Conservation (phyloP, 441 rosid genomes). For the Bruguiera hainesii region DNA sequence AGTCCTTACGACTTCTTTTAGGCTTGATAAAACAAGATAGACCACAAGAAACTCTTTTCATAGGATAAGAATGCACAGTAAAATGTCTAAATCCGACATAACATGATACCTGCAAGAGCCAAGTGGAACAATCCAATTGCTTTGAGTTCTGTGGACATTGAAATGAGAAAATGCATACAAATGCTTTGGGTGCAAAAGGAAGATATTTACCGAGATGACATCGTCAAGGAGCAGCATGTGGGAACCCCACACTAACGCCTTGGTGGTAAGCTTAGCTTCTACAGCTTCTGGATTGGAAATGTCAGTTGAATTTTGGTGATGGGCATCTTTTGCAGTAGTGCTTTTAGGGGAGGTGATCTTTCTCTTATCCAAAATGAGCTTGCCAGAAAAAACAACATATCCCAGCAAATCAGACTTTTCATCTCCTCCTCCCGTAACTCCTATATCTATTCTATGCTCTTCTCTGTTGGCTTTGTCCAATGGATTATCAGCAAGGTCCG, state of each 20-base stretch:
- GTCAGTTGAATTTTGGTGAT: conserved; percentile 46
- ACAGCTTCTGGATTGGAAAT: conserved; percentile 46
- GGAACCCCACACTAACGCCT: conserved; percentile 84
- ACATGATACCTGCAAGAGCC: conserved; percentile 65
- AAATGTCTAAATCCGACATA: conserved; percentile 83
- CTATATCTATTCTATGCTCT: conserved; percentile 73
- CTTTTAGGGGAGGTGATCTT: conserved; percentile 36
- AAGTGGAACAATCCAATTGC: not conserved
- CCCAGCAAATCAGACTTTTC: conserved; percentile 90
- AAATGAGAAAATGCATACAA: not conserved
- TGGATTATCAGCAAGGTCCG: conserved; percentile 35
- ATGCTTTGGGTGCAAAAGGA: not conserved
- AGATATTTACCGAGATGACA: conserved; percentile 62
- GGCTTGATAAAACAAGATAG: conserved; percentile 78
- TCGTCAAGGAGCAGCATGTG: conserved; percentile 65
- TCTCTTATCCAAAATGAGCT: conserved; percentile 75
- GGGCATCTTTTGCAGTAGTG: conserved; percentile 29
- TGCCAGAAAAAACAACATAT: conserved; percentile 65
- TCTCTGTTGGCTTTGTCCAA: conserved; percentile 38
- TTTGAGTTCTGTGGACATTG: not conserved
- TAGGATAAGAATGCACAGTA: conserved; percentile 87
- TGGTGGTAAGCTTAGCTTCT: conserved; percentile 81
- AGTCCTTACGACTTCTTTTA: conserved; percentile 76
- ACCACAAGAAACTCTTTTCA: conserved; percentile 61
- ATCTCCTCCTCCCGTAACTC: conserved; percentile 46